Base-by-base conservation (phyloP, 129 eudicot genomes). In the Silybum marianum region DNA sequence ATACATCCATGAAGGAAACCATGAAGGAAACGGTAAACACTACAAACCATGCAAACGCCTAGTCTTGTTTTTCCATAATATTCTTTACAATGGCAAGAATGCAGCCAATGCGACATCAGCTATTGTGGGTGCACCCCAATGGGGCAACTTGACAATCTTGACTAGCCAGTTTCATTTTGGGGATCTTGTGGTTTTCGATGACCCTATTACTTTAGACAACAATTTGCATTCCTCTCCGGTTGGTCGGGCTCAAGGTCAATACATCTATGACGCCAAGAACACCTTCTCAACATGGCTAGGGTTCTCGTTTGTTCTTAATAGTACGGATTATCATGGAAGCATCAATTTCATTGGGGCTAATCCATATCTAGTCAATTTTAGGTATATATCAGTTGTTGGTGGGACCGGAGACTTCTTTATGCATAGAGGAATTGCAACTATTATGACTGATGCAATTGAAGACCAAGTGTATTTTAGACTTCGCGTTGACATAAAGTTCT, bases 351-450 rank as follows among this genome's bases (percentile, higher is more conserved):
- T 85, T 0, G 98, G 98, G 16, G 92, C 87, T 0, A 96, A 93
- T 42, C 90, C 90, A 5, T 23, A 83, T 40, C 51, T 86, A 85
- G 73, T 78, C 51, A 93, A 93, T 83, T 77, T 90, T 9, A 84
- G 98, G 81, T 96, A 93, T 73, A 74, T 93, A 25, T 88, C 97
- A 2, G 85, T 93, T 2, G 82, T 93, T 54, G 97, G 98, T 0
- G 97, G 98, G 16, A 91, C 98, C 0, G 96, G 98, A 0, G 96
- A 93, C 81, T 93, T 93, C 72, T 93, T 93, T 75, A 93, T 93
- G 96, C 84, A 90, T 73, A 26, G 91, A 7, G 97, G 98, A 24
- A 39, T 93, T 16, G 98, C 97, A 11, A 93, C 97, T 40, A 11
- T 91, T 34, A 79, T 54, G 89, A 93, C 98, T 0, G 91, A 88